Evolutionary conservation across 169 alveolate genomes (phyloP), one percentile per base, ranked within the genome.

Genomic region (Condylostoma magnum): DNA sequence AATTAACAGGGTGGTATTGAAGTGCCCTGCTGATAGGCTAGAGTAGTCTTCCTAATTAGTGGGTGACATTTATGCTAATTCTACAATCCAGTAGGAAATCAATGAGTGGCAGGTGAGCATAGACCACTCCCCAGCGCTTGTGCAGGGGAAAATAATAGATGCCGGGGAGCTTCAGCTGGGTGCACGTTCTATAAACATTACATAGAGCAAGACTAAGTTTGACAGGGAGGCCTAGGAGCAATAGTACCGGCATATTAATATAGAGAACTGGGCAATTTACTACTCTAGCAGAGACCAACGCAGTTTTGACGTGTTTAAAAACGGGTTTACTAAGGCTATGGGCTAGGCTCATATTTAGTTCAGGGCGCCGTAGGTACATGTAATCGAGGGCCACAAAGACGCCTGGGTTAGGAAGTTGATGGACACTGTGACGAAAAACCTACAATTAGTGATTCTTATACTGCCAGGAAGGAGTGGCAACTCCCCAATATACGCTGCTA

Each of bases 391-490:
- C 48, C 8, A 41, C 8, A 41, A 10, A 41, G 48, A 44, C 3
- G 85, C 79, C 51, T 84, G 91, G 91, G 58, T 15, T 12, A 60
- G 48, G 31, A 41, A 48, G n/a, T 20, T 78, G 0, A 36, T 56
- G 6, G 22, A 36, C 15, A 30, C 15, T 20, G 57, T 50, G 10
- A 38, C 51, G 20, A 36, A 33, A 6, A 43, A 48, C 30, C 83
- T 76, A 10, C 34, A 76, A 34, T 30, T 65, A 8, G 66, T 67
- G 6, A 66, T 85, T 12, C 56, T 69, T 1, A 22, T 85, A 15
- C 63, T 85, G 15, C 89, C 89, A 27, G 92, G 92, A 22, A 20
- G 52, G 28, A 85, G 77, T 47, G 85, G 85, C 33, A 74, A 80
- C 53, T 52, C 80, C 20, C 56, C 74, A 41, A 73, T 80, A 34